phyloP scores from a whole-genome alignment of 2,329 filamentous ascomycete genomes.

The Fusarium sp. region DNA sequence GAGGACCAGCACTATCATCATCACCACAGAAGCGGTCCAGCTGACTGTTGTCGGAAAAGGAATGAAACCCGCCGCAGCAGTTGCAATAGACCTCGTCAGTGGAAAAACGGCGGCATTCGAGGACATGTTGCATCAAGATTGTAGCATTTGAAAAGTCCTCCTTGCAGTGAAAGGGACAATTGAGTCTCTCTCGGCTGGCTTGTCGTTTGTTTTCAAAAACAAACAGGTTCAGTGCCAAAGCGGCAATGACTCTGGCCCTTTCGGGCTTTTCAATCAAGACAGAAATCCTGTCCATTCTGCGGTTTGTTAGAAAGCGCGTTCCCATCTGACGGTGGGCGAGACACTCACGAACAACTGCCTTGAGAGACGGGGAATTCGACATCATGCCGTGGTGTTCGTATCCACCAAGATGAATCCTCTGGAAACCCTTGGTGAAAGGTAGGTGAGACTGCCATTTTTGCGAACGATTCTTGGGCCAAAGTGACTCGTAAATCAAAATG shows the following conservation, averaged over 20 bases:
- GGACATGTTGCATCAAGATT: constrained; percentile 7
- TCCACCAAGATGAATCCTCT: too few relatives aligned
- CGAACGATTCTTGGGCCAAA: too few relatives aligned
- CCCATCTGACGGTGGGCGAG: too few relatives aligned
- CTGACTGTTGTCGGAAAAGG: neutral
- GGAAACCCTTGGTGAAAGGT: too few relatives aligned
- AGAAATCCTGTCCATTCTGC: neutral
- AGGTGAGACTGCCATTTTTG: too few relatives aligned
- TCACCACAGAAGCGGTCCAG: neutral
- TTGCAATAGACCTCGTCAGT: constrained; percentile 8
- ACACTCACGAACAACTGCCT: too few relatives aligned
- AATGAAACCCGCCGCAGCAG: neutral
- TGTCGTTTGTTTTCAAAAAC: neutral
- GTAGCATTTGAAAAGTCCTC: neutral
- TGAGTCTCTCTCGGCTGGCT: neutral
- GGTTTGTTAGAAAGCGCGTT: neutral
- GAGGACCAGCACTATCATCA: neutral
- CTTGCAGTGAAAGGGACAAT: constrained; percentile 19
- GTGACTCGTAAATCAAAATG: too few relatives aligned
- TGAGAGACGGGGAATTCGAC: too few relatives aligned
- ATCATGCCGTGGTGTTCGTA: too few relatives aligned
- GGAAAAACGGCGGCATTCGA: neutral
- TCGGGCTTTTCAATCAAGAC: neutral
- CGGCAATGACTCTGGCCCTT: constrained; percentile 13
- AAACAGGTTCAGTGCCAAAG: constrained; percentile 8